These are phyloP conservation scores for Mycena maculata DNA, from an alignment of 768 basidiomycete genomes.

Conservation along the genomic window DNA sequence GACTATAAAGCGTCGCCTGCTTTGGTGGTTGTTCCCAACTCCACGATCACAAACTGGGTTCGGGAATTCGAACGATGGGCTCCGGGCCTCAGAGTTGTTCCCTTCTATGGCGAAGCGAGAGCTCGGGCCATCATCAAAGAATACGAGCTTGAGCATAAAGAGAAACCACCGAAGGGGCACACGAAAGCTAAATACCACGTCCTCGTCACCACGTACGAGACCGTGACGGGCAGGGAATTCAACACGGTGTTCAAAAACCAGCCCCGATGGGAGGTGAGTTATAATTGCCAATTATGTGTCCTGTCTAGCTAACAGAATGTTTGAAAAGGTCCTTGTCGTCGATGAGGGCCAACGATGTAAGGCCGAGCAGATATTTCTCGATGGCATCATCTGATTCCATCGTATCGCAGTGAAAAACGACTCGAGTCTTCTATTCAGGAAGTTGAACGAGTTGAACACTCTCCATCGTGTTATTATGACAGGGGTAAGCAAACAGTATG, in stretches of 20 bases:
- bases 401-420: slow-evolving; percentile 82
- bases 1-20: slow-evolving; percentile 77
- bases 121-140: slow-evolving; percentile 83
- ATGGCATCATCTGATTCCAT: slow-evolving; percentile 27
- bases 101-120: slow-evolving; percentile 85
- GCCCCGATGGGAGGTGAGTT: slow-evolving; percentile 85
- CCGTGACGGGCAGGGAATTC: slow-evolving; percentile 81
- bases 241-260: slow-evolving; percentile 79
- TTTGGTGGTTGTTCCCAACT: slow-evolving; percentile 95
- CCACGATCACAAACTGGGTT: slow-evolving; percentile 95
- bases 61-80: slow-evolving; percentile 93
- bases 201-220: slow-evolving; percentile 93
- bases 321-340: slow-evolving; percentile 73
- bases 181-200: slow-evolving; percentile 84
- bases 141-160: slow-evolving; percentile 81
- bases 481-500: slow-evolving; percentile 61
- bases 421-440: slow-evolving; percentile 80
- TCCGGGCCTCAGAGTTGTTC: slow-evolving; percentile 79
- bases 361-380: slow-evolving; percentile 40
- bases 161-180: slow-evolving; percentile 49
- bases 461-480: slow-evolving; percentile 91
- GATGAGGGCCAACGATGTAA: slow-evolving; percentile 93
- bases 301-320: background rate
- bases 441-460: slow-evolving; percentile 81
- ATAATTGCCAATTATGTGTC: slow-evolving; percentile 1